A percentile compares a stretch with the other conserved stretches of the same genome.
phyloP scores from a whole-genome alignment of 208 protist species.

The Wallacemonas rigidus region DNA sequence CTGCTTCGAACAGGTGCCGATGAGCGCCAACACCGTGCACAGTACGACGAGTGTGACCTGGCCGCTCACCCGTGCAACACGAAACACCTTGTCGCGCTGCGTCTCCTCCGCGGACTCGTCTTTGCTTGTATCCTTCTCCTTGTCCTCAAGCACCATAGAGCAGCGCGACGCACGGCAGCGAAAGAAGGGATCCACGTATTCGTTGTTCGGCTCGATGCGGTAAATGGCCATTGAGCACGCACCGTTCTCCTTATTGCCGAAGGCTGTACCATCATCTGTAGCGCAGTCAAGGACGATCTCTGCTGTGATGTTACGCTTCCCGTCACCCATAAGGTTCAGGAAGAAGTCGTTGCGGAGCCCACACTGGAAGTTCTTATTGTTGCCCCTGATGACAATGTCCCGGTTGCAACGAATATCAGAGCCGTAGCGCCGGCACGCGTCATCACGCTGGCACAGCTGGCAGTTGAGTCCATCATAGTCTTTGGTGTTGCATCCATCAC shows the following conservation, averaged over 20 bases:
- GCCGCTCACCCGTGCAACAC: constrained; percentile 29
- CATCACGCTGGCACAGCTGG: constrained; percentile 62
- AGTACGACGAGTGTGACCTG: constrained; percentile 53
- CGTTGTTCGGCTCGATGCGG: constrained; percentile 63
- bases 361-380: constrained; percentile 85
- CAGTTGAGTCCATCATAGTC: constrained; percentile 68
- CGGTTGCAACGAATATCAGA: constrained; percentile 40
- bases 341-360: constrained; percentile 53
- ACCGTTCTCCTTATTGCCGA: constrained; percentile 31
- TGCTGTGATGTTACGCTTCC: constrained; percentile 57
- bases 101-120: constrained; percentile 17
- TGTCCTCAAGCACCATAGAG: constrained; percentile 41
- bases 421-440: constrained; percentile 43
- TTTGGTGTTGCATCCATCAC: constrained; percentile 39
- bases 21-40: constrained; percentile 47
- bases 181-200: constrained; percentile 83
- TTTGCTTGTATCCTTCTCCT: constrained; percentile 2
- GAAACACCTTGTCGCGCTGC: constrained; percentile 33
- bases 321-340: constrained; percentile 59
- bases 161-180: constrained; percentile 56
- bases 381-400: constrained; percentile 44
- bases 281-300: constrained; percentile 68
- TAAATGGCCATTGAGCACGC: constrained; percentile 69
- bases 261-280: constrained; percentile 48
- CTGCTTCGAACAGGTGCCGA: constrained; percentile 40